These are phyloP conservation scores for Akanthomyces lecanii DNA, from an alignment of 2,329 filamentous ascomycete species.

Conservation along the genomic window DNA sequence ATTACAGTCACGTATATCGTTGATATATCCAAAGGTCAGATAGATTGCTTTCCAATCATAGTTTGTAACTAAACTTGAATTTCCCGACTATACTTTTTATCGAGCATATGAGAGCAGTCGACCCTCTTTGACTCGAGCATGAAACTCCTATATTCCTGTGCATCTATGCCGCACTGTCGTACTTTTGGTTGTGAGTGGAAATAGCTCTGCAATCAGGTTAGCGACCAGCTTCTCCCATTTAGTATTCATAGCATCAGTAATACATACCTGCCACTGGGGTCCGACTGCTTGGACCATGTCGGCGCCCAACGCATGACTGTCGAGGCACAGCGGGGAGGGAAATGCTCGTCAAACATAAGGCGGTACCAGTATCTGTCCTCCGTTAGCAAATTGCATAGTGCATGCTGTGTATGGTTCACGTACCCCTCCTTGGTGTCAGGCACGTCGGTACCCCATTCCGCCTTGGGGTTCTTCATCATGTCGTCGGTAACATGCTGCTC, in stretches of 20 bases:
- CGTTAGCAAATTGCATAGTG: slow-evolving; percentile 24
- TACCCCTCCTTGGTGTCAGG: slow-evolving; percentile 96
- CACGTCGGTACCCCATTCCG: slow-evolving; percentile 88
- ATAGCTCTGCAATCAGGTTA: slow-evolving; percentile 57
- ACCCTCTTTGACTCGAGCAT: background rate
- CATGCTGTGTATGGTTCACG: slow-evolving; percentile 28
- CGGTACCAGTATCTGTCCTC: slow-evolving; percentile 83
- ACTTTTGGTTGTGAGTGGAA: slow-evolving; percentile 70
- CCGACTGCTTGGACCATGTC: slow-evolving; percentile 93
- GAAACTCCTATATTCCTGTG: slow-evolving; percentile 15
- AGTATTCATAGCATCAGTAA: background rate
- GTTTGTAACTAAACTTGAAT: background rate
- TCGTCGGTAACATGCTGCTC: slow-evolving; percentile 88
- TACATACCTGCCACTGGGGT: slow-evolving; percentile 82
- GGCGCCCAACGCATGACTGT: slow-evolving; percentile 97
- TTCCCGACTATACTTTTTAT: background rate
- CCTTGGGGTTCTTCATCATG: slow-evolving; percentile 97
- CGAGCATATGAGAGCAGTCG: background rate
- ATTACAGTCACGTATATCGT: background rate
- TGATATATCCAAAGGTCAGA: background rate
- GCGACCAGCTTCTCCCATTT: background rate
- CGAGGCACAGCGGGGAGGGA: slow-evolving; percentile 83
- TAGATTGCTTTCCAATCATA: background rate
- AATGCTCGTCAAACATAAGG: slow-evolving; percentile 98
- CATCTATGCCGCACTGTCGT: slow-evolving; percentile 47